Conservation (phyloP, 192 early-diverging fungal genomes). For the Coemansia sp. region DNA sequence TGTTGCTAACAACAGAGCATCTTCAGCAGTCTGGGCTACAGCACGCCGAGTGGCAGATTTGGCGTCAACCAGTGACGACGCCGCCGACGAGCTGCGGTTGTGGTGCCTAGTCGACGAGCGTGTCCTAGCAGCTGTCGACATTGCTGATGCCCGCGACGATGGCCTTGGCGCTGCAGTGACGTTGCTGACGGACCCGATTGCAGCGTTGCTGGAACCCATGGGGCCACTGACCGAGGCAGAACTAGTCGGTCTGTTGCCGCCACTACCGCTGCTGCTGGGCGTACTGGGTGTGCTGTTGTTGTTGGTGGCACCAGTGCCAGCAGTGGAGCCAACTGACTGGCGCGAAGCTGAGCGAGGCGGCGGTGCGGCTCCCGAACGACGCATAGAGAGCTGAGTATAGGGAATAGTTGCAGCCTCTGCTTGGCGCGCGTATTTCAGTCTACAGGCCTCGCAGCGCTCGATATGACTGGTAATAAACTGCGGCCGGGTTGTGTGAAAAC, state of each 20-base stretch:
- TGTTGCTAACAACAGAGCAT: constrained; percentile 8
- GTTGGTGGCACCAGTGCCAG: neutral
- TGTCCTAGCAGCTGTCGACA: constrained; percentile 21
- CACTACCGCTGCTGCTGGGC: neutral
- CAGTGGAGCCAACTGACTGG: constrained; percentile 24
- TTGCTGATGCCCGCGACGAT: constrained; percentile 40
- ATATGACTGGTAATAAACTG: constrained; percentile 56
- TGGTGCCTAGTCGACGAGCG: constrained; percentile 20
- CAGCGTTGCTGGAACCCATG: constrained; percentile 8
- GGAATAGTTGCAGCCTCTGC: constrained; percentile 46
- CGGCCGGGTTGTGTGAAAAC: constrained; percentile 51
- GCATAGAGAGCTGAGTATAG: constrained; percentile 28
- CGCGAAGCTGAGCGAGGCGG: constrained; percentile 36
- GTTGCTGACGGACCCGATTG: neutral
- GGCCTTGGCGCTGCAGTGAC: constrained; percentile 26
- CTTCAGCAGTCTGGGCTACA: constrained; percentile 30
- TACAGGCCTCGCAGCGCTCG: constrained; percentile 52
- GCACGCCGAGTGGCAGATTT: constrained; percentile 23
- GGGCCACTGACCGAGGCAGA: constrained; percentile 27
- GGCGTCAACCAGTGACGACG: constrained; percentile 26
- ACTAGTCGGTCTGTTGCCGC: constrained; percentile 26
- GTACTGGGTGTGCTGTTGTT: neutral
- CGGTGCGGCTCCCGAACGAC: constrained; percentile 20
- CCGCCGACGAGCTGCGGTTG: constrained; percentile 48
- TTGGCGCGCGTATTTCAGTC: constrained; percentile 53